Evolutionary conservation across 495 filamentous ascomycete genomes (phyloP).

Genomic region (Rostrohypoxylon terebratum): DNA sequence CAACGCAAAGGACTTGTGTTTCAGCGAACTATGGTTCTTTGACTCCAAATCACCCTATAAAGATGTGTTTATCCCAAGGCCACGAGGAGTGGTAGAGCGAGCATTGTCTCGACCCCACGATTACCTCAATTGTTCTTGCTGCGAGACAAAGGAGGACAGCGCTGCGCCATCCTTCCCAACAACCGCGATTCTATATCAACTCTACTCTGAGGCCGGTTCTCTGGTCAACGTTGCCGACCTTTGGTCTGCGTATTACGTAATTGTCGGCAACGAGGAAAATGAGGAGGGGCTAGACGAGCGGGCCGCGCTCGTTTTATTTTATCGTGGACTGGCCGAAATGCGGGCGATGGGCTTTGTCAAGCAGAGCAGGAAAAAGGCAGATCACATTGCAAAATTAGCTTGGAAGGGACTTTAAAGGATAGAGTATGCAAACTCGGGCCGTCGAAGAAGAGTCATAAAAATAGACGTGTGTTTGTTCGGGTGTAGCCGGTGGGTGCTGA

Average conservation of each 20-base stretch:
- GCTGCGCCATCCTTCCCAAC: conserved; percentile 76
- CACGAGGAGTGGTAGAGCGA: conserved; percentile 81
- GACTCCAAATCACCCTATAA: conserved; percentile 82
- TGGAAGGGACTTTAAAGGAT: conserved; percentile 52
- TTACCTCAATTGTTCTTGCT: conserved; percentile 83
- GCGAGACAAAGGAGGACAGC: conserved; percentile 59
- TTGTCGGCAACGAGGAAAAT: conserved; percentile 75
- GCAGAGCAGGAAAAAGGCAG: conserved; percentile 87
- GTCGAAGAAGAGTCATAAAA: conserved; percentile 25
- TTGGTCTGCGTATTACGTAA: conserved; percentile 85
- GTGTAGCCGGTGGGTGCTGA: not conserved
- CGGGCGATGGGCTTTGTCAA: conserved; percentile 88
- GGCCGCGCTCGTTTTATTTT: conserved; percentile 77
- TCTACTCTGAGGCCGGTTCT: conserved; percentile 89
- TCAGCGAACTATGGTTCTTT: conserved; percentile 87
- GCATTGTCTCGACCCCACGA: conserved; percentile 84
- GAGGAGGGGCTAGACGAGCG: conserved; percentile 60
- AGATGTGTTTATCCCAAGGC: conserved; percentile 84
- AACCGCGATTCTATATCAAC: conserved; percentile 85
- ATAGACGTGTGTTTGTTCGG: conserved; percentile 32
- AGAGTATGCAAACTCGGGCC: conserved; percentile 5
- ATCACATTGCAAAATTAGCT: conserved; percentile 85
- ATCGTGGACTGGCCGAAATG: conserved; percentile 83
- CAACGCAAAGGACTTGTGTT: conserved; percentile 71
- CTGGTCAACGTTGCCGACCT: conserved; percentile 90